A percentile compares a stretch with the other conserved stretches of the same genome.
These are phyloP conservation scores for Syzygium jambos DNA, from an alignment of 345 rosid genomes.

Conservation along the genomic window DNA sequence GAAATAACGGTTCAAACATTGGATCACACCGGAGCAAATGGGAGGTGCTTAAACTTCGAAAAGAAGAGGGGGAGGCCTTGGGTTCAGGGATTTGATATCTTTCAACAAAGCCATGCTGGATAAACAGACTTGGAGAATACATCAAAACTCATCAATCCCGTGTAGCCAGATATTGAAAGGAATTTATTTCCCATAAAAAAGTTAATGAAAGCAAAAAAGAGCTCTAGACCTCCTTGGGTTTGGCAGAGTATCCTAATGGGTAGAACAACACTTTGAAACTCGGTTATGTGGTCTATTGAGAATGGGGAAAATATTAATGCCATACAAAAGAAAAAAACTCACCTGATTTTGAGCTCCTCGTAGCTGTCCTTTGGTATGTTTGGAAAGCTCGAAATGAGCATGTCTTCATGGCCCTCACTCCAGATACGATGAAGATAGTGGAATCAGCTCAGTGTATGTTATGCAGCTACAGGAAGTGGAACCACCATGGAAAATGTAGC, in stretches of 20 bases:
- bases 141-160: neutral
- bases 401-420: neutral
- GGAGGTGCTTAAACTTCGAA: neutral
- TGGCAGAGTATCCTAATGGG: neutral
- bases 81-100: neutral
- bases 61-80: neutral
- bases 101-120: neutral
- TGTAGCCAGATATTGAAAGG: neutral
- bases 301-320: no score
- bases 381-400: neutral
- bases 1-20: neutral
- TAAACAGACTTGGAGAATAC: neutral
- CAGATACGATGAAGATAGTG: neutral
- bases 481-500: neutral
- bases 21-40: neutral
- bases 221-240: neutral
- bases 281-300: fast-evolving
- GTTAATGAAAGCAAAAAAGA: neutral
- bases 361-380: no score
- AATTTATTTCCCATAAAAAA: neutral
- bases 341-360: no score
- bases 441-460: neutral
- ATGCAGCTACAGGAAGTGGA: neutral
- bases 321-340: no score
- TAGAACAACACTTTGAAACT: neutral